phyloP scores from a whole-genome alignment of 345 rosid genomes.

The Populus alba region DNA sequence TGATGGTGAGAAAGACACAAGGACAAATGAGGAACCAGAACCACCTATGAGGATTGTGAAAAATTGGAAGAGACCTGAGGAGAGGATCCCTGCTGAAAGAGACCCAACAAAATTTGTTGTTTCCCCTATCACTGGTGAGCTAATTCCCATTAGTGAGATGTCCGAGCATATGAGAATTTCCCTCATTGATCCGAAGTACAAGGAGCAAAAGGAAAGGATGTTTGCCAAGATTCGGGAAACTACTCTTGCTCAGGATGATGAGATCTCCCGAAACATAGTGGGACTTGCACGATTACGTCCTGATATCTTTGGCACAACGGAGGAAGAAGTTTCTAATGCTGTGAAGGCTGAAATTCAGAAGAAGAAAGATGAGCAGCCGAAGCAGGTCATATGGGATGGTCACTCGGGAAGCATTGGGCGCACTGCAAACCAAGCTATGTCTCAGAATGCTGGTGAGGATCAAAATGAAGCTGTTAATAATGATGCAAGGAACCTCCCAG shows the following conservation, averaged over 20 bases:
- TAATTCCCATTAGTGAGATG: constrained; percentile 86
- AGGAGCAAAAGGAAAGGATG: constrained; percentile 93
- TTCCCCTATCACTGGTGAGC: constrained; percentile 87
- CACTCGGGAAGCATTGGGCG: constrained; percentile 90
- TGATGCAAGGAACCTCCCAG: constrained; percentile 59
- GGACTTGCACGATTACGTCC: constrained; percentile 87
- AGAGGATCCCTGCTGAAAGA: constrained; percentile 73
- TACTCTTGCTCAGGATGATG: constrained; percentile 89
- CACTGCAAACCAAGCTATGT: constrained; percentile 81
- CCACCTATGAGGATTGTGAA: constrained; percentile 84
- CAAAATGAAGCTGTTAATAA: constrained; percentile 41
- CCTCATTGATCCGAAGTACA: constrained; percentile 87
- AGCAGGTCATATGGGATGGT: constrained; percentile 95
- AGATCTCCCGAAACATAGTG: constrained; percentile 80
- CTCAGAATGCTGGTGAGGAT: constrained; percentile 64
- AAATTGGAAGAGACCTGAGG: constrained; percentile 97
- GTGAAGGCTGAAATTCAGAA: constrained; percentile 93
- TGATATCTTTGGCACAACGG: constrained; percentile 90
- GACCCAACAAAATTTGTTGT: constrained; percentile 73
- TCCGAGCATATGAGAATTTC: constrained; percentile 91
- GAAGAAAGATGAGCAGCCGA: constrained; percentile 89
- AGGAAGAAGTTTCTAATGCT: constrained; percentile 94
- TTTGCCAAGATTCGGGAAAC: constrained; percentile 91
- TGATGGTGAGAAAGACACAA: constrained; percentile 37
- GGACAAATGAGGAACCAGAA: constrained; percentile 53